Evolutionary conservation across 257 asterid species (phyloP).

Genomic region (Fraxinus anomala): DNA sequence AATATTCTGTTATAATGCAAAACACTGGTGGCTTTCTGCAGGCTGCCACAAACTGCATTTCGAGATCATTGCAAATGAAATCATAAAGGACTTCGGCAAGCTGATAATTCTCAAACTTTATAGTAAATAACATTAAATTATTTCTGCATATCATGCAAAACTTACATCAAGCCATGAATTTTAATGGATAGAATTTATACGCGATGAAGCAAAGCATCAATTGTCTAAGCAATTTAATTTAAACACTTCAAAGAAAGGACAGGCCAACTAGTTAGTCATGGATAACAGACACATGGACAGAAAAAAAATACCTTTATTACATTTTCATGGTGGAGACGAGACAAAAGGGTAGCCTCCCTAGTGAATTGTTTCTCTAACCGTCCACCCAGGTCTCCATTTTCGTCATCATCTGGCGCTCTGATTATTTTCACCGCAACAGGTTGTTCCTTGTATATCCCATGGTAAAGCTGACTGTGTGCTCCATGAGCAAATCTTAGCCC

Average conservation of each 20-base stretch:
- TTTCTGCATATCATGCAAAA: neutral
- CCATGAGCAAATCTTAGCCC: constrained; percentile 71
- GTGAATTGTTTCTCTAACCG: constrained; percentile 66
- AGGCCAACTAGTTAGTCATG: neutral
- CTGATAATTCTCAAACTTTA: neutral
- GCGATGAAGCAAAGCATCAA: neutral
- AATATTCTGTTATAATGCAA: constrained; percentile 68
- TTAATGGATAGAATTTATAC: neutral
- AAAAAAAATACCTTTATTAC: constrained; percentile 51
- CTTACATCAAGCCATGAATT: neutral
- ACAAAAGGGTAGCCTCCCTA: constrained; percentile 65
- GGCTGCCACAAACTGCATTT: constrained; percentile 63
- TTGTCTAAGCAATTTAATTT: neutral
- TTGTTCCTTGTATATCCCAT: constrained; percentile 55
- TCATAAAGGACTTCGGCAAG: constrained; percentile 2
- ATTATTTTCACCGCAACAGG: constrained; percentile 68
- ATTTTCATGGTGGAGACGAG: constrained; percentile 66
- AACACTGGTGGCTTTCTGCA: constrained; percentile 58
- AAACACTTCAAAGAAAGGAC: neutral
- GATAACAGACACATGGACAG: neutral
- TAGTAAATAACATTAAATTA: neutral
- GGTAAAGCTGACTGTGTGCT: constrained; percentile 68
- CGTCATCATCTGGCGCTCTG: constrained; percentile 67
- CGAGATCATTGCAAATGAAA: constrained; percentile 18
- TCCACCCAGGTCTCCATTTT: constrained; percentile 47